Evolutionary conservation across 2,329 filamentous ascomycete species (phyloP), one percentile per base, ranked within the genome.

Genomic region (Aspergillus persii): DNA sequence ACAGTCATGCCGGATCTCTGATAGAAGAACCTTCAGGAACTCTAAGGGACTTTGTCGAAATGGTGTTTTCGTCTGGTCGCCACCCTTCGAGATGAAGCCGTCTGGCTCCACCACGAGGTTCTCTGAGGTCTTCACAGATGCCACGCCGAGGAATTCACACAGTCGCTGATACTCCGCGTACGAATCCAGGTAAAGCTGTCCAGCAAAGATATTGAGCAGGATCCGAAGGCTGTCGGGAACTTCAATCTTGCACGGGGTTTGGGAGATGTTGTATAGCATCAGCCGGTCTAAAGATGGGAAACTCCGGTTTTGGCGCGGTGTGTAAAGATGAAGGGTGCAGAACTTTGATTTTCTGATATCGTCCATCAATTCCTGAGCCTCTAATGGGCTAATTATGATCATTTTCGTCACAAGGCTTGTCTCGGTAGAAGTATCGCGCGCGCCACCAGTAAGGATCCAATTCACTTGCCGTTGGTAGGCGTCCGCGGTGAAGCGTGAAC

Each of bases 151-250:
- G 30, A 64, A 63, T 2, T 57, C 48, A 18, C 63, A 69, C 11
- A 74, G 58, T 5, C 63, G 68, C 0, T 69, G 62, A 61, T 91
- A 92, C 55, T 89, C 82, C 0, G 74, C 59, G 48, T 79, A 83
- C 0, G 77, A 80, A 0, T 68, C 70, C 8, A 91, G 76, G 63
- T 91, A 91, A 0, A 91, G 77, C 56, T 89, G 86, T 0, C 89
- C 89, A 0, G 89, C 78, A 56, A 92, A 91, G 0, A 91, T 72
- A 48, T 89, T 88, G 0, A 91, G 77, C 57, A 84, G 77, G 0
- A 77, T 72, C 0, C 74, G 69, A 0, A 83, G 66, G 0, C 57
- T 67, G 8, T 65, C 69, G 11, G 63, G 36, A 12, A 39, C 36
- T n/a, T 39, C 67, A 3, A 70, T 57, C 7, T 30, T 36, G 0